Base-by-base conservation (phyloP, 2,329 filamentous ascomycete genomes). In the Alternaria gansuensis region DNA sequence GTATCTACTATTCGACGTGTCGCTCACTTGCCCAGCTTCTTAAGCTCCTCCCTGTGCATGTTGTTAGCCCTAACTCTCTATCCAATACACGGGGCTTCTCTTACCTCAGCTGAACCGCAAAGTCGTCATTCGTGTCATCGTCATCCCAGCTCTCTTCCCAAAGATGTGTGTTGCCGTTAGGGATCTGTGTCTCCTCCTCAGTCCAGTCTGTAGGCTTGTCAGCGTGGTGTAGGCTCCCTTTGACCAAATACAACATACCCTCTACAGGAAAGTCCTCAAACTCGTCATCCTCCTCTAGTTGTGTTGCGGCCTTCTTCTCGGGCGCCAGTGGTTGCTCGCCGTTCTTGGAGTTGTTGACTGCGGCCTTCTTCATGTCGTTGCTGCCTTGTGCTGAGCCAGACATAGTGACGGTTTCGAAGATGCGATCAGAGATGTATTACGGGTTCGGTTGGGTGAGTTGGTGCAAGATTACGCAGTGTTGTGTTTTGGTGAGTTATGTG, bases 121-220 rank as follows among this genome's bases (percentile, higher is more conserved):
- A 99, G 75, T 99, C 95, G 77, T 99, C 95, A 72, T 86, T 95
- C 67, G 92, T 95, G 80, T 98, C 95, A 77, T 98, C 94, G 75
- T 99, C 95, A 76, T 99, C 95, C 95, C 95, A 99, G 84, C 93
- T 97, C 84, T 99, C 95, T 81, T 99, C 95, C 95, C 95, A 99
- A 54, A 99, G 83, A 82, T 98, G 93, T 77, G 88, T 87, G 73
- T 88, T 89, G 82, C 87, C 87, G 72, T 85, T 84, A 57, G 90
- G 90, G 55, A 89, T 90, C 76, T 97, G 92, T 62, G 92, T 92
- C 75, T 97, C 93, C 75, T 97, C 92, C 78, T 93, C 89, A 52
- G 89, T 84, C 95, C 95, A 99, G 81, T 98, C 95, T 79, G 48
- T 4, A 6, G 8, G 21, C 24, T 29, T 21, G 54, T 72, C 29